Evolutionary conservation across 2,329 filamentous ascomycete species (phyloP).

Genomic region (Fusarium sp.): DNA sequence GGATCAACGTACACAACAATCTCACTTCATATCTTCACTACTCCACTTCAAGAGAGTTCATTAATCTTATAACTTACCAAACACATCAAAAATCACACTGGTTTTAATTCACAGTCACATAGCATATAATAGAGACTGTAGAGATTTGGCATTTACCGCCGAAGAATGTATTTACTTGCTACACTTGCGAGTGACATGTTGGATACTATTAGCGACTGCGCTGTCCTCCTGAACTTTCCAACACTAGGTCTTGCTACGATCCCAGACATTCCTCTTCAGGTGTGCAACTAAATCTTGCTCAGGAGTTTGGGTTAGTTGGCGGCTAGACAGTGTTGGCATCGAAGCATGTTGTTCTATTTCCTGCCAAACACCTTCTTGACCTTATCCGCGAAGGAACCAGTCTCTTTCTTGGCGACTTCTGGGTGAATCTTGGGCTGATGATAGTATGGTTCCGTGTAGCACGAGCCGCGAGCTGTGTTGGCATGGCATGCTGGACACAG

Average conservation of each 20-base stretch:
- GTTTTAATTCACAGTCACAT: not conserved
- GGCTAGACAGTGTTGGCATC: not conserved
- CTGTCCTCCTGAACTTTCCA: accelerated
- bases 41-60: not conserved
- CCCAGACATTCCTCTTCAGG: no score
- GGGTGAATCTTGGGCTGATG: not conserved
- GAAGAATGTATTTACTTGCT: not conserved
- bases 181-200: not conserved
- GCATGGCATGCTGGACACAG: not conserved
- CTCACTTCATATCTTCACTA: not conserved
- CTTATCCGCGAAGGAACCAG: not conserved
- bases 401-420: not conserved
- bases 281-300: no score
- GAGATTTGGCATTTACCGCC: no score
- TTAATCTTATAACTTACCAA: not conserved
- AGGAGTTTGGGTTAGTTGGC: no score
- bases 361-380: not conserved
- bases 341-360: not conserved
- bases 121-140: not conserved
- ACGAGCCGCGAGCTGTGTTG: not conserved
- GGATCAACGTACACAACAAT: not conserved
- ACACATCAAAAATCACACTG: not conserved
- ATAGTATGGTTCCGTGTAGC: not conserved
- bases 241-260: not conserved
- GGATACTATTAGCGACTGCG: not conserved